Percentiles rank a stretch among this genome's conserved stretches.
Conservation (phyloP, 2,329 filamentous ascomycete genomes). For the Dactylellina parvicollis region DNA sequence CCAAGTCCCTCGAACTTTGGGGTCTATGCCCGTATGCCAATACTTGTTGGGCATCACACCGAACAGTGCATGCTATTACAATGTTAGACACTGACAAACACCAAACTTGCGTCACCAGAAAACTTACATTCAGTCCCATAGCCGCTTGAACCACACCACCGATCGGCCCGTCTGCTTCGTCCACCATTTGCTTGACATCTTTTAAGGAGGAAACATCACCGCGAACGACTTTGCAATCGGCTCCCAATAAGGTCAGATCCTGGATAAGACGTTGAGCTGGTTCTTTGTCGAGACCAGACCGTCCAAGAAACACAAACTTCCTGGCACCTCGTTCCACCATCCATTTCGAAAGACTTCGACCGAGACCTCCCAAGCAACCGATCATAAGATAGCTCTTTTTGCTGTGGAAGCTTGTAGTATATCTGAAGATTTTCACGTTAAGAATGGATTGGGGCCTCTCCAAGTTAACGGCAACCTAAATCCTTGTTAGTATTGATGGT, state of each 20-base stretch:
- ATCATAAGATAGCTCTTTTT: conserved; percentile 66
- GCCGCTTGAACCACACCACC: conserved; percentile 61
- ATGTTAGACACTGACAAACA: background rate
- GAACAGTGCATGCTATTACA: conserved; percentile 57
- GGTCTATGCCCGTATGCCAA: conserved; percentile 57
- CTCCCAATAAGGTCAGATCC: conserved; percentile 57
- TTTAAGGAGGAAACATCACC: conserved; percentile 55
- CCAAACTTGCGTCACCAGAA: background rate
- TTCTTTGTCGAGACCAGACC: conserved; percentile 59
- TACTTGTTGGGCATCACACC: conserved; percentile 56
- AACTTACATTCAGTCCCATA: conserved; percentile 57
- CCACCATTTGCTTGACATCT: conserved; percentile 16
- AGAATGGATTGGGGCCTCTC: conserved; percentile 2
- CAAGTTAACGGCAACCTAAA: conserved; percentile 12
- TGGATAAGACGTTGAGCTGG: conserved; percentile 55
- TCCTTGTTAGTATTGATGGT: too few species aligned
- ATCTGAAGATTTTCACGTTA: background rate
- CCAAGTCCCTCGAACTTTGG: conserved; percentile 63
- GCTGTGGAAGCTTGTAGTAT: conserved; percentile 31
- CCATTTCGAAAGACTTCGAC: conserved; percentile 65
- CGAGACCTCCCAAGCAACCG: conserved; percentile 67
- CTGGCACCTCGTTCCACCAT: conserved; percentile 66
- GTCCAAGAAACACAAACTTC: conserved; percentile 66
- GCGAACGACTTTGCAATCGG: conserved; percentile 57
- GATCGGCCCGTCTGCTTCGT: conserved; percentile 48